Base-by-base conservation (phyloP, 306 rosid species). In the Astragalus membranaceus region DNA sequence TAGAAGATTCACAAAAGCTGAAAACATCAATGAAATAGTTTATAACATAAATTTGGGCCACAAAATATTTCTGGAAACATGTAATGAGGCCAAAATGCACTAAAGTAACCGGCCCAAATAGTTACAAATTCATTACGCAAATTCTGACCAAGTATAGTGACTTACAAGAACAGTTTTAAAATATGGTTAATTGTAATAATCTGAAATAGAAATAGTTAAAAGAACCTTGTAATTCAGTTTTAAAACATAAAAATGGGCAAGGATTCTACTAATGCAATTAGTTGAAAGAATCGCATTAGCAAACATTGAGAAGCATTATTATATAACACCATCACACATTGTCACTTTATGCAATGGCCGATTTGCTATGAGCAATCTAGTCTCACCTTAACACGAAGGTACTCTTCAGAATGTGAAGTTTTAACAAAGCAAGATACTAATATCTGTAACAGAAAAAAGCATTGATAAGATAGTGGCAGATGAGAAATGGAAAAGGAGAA, bases 361-460 rank as follows among this genome's bases (percentile, higher is more conserved):
- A 14, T 36, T 59, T 59, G 43, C 32, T 73, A 53, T 37, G 43
- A 68, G 54, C 63, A 78, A 41, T 58, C 14, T 42, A 67, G 64
- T 49, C 58, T 62, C 79, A 91, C 99, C 99, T 95, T 91, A 64
- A 95, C 97, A 37, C 96, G 89, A 10, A 95, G 91, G 89, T 91
- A 91, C 75, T 95, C 99, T 80, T 95, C 97, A 59, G 94, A 81
- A 85, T 75, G 97, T 69, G 96, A 70, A 69, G 99, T 89, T 83
- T 91, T 95, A 68, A 91, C 99, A 74, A 95, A 95, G 92, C 99
- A 95, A 46, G 99, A 95, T 74, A 95, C 63, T 78, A 95, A 66
- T 76, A 91, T 84, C 99, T 95, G 99, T 64, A 81, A 84, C 65
- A 74, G 63, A 41, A 79, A 66, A 52, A 53, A 35, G 9, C 51